phyloP scores from a whole-genome alignment of 768 basidiomycete species.

The Tulasnella sp. region DNA sequence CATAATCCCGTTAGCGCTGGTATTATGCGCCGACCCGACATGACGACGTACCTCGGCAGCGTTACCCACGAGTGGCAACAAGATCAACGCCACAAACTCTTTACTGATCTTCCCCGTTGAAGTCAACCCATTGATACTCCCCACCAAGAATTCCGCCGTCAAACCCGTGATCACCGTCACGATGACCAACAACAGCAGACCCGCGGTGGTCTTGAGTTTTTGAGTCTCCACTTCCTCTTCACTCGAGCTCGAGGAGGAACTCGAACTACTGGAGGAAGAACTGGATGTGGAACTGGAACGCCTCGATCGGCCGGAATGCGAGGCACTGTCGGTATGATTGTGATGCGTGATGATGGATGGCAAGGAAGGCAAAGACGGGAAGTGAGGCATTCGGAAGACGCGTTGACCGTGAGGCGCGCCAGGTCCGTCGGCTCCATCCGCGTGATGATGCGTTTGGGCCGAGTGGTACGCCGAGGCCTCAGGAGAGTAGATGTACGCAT shows the following conservation, averaged over 20 bases:
- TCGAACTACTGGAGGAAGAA: neutral
- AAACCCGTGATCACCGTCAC: slow-evolving; percentile 39
- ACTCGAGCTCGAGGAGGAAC: neutral
- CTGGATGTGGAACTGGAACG: neutral
- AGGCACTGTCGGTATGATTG: neutral
- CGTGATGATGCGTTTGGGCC: neutral
- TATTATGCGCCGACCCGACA: slow-evolving; percentile 32
- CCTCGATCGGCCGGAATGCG: neutral
- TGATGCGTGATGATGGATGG: slow-evolving; percentile 2
- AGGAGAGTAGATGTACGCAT: slow-evolving; percentile 50
- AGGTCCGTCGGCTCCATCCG: slow-evolving; percentile 8
- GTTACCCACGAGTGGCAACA: slow-evolving; percentile 91
- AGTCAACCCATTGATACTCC: slow-evolving; percentile 70
- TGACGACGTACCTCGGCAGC: slow-evolving; percentile 39
- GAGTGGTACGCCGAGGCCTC: slow-evolving; percentile 15
- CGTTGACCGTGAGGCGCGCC: neutral
- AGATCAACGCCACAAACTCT: slow-evolving; percentile 75
- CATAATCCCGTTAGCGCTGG: neutral
- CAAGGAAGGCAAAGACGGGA: slow-evolving; percentile 9
- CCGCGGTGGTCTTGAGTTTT: slow-evolving; percentile 41
- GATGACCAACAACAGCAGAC: slow-evolving; percentile 41
- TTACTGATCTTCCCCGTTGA: slow-evolving; percentile 36
- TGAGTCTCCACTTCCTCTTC: slow-evolving; percentile 43
- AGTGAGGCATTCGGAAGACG: slow-evolving; percentile 14
- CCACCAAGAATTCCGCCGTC: slow-evolving; percentile 61